Base-by-base conservation (phyloP, 805 yeast genomes). In the Yarrowia bubula region DNA sequence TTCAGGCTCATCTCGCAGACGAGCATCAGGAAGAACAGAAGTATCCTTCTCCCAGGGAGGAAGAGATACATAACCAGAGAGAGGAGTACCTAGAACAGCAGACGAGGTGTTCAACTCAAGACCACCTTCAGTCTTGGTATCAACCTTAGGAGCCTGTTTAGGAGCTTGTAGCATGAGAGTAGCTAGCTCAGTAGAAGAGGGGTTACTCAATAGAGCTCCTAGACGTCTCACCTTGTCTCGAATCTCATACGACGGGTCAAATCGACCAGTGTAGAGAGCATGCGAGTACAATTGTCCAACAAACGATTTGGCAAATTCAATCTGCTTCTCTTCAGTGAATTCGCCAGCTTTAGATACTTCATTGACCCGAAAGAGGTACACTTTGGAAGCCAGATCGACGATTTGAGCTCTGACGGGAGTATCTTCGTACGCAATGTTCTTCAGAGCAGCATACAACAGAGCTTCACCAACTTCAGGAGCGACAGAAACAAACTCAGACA, bases 181-280 rank as follows among this genome's bases (percentile, higher is more conserved):
- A 0, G 92, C 92, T 68, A 90, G 77, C 66, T 87, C 86, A 22
- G 81, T 80, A 63, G 84, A 77, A 48, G 78, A 78, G 0, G 80
- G 72, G 4, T 80, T 81, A 35, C 83, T 81, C 55, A 91, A 77
- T 3, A 93, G 76, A 0, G 90, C 82, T 28, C 83, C 78, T 33
- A 90, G 78, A 77, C 87, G 80, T 69, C 99, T 80, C 0, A 97
- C 91, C 66, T 93, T 81, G 72, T 95, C 98, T 67, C 98, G 81
- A 0, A 90, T 83, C 72, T 90, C 97, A 70, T 85, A 84, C 3
- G 84, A 82, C 7, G 81, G 79, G 73, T 95, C 99, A 73, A 86
- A 89, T 68, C 86, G 85, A 11, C 89, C 83, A 55, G 90, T 77
- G 18, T 85, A 84, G 46, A 90, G 74, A 0, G 84, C 82, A 69